phyloP scores from a whole-genome alignment of 2,329 filamentous ascomycete species.

The Chaetomiaceae sp. region DNA sequence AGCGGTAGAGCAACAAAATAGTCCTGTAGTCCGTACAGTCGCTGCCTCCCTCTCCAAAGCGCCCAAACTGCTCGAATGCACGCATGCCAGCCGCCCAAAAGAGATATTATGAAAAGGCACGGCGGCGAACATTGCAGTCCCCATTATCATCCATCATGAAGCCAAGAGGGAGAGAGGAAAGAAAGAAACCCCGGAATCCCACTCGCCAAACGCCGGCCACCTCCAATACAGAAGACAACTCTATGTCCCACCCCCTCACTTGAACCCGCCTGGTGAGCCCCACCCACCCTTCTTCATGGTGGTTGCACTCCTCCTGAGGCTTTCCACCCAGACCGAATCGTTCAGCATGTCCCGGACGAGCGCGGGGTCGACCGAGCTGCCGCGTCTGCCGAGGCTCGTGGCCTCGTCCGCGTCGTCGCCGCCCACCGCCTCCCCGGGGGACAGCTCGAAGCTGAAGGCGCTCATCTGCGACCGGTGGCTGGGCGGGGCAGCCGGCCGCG shows the following conservation, averaged over 20 bases:
- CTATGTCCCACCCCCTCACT: neutral
- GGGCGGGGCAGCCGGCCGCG: constrained; percentile 23
- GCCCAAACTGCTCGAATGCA: too few species aligned
- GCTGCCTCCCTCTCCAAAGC: too few species aligned
- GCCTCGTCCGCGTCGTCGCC: constrained; percentile 23
- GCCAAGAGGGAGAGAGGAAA: neutral
- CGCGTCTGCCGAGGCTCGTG: constrained; percentile 49
- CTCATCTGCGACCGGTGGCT: constrained; percentile 34
- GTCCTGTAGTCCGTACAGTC: neutral
- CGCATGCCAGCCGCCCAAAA: too few species aligned
- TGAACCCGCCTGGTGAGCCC: constrained; percentile 14
- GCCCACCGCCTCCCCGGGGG: constrained; percentile 23
- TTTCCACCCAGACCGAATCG: constrained; percentile 88
- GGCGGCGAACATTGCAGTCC: too few species aligned
- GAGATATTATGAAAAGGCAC: too few species aligned
- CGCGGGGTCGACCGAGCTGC: constrained; percentile 64
- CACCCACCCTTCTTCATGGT: constrained; percentile 36
- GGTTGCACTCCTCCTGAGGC: constrained; percentile 82
- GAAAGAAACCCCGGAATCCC: too few species aligned
- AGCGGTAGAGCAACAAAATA: neutral
- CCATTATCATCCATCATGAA: constrained; percentile 10
- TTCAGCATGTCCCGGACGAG: constrained; percentile 81
- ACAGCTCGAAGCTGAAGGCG: constrained; percentile 53
- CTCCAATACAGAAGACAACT: neutral
- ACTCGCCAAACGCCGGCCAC: neutral